Evolutionary conservation across 108 stramenopile genomes (phyloP), one percentile per base, ranked within the genome.

Genomic region (Fistulifera solaris): DNA sequence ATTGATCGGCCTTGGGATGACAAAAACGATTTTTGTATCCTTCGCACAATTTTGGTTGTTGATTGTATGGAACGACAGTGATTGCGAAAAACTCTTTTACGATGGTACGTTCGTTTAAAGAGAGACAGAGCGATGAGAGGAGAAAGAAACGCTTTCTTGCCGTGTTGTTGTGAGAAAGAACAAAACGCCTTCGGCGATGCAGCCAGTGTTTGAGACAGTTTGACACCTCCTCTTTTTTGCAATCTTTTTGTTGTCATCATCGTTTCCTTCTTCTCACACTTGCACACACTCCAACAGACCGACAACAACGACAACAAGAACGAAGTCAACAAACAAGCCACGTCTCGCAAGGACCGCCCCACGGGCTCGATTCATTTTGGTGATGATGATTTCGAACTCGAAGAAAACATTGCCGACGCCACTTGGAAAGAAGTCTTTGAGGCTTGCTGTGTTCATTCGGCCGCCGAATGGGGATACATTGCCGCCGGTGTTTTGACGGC

Each of bases 341-440:
- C 40, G 25, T 55, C 59, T 38, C 79, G 75, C 60, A 73, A 80
- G 54, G 62, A 74, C 42, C 79, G 79, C 31, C 52, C 57, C 1
- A 80, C 79, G 4, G 73, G 73, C 23, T 81, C 80, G 57, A 75
- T 76, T 44, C 80, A 81, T 66, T 70, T 72, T 38, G 80, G 80
- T 45, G 80, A 81, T 55, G 55, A 17, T 26, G 80, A 81, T 54
- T 81, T 77, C 22, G 61, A 62, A 12, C 31, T 35, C 31, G 62
- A 44, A 14, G 74, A 75, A 22, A 69, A 51, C 6, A 59, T 71
- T 39, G 73, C 48, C 15, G 75, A 83, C 59, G 77, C 80, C 50
- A 77, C 82, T 22, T 91, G 89, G 89, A 65, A 68, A 17, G 89
- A 91, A 38, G 89, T 91, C 16, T 62, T 49, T 51, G 52, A 40